These are phyloP conservation scores for Phyllostachys edulis DNA, from an alignment of 176 grass and related monocot species.

Conservation along the genomic window DNA sequence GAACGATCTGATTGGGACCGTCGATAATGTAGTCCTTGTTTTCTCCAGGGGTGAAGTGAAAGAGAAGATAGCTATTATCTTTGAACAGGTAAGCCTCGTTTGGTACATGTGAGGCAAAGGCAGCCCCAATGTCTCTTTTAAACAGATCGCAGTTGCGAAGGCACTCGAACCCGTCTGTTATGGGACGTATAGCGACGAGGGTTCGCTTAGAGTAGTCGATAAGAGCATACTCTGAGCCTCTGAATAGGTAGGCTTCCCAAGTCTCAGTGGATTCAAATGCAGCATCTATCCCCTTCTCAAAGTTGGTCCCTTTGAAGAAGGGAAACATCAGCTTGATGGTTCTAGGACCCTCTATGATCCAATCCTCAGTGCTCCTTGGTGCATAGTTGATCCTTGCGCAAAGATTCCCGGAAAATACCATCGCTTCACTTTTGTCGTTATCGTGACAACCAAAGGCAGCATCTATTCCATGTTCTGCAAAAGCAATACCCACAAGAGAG, in stretches of 20 bases:
- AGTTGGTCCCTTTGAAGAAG: not conserved
- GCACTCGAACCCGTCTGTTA: not conserved
- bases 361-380: not conserved
- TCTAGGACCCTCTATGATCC: not conserved
- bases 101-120: not conserved
- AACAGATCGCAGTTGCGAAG: not conserved
- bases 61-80: not conserved
- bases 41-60: not conserved
- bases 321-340: slow-evolving; percentile 17
- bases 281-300: not conserved
- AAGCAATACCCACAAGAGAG: slow-evolving; percentile 1
- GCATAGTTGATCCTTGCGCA: not conserved
- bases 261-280: not conserved
- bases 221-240: not conserved
- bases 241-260: not conserved
- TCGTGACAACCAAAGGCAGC: not conserved
- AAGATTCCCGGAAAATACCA: not conserved
- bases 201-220: not conserved
- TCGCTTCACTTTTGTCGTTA: not conserved
- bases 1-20: not conserved
- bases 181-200: not conserved
- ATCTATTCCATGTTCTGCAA: not conserved
- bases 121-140: not conserved
- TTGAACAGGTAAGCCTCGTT: slow-evolving; percentile 1
- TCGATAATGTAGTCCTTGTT: not conserved